These are phyloP conservation scores for Berberis thunbergii DNA, from an alignment of 164 flowering plant genomes.

Conservation along the genomic window DNA sequence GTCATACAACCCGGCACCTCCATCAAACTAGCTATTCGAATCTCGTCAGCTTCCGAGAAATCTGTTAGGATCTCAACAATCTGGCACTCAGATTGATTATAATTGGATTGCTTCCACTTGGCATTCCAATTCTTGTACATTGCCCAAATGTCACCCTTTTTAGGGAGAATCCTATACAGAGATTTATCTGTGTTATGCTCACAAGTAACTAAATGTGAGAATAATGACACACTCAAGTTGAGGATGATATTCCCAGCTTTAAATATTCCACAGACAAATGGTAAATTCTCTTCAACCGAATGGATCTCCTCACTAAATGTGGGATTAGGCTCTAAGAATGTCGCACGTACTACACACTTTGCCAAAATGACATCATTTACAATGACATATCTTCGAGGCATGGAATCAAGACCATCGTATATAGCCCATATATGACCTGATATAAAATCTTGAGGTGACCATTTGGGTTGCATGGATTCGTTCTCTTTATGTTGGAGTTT, in stretches of 20 bases:
- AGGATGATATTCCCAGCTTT: slow-evolving; percentile 10
- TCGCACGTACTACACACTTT: slow-evolving; percentile 19
- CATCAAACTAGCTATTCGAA: slow-evolving; percentile 17
- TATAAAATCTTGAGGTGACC: slow-evolving; percentile 21
- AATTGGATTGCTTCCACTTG: slow-evolving; percentile 30
- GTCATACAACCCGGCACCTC: slow-evolving; percentile 30
- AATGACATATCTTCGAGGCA: slow-evolving; percentile 36
- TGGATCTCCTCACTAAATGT: slow-evolving; percentile 16
- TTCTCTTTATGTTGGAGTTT: not conserved
- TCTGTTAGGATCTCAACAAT: slow-evolving; percentile 37
- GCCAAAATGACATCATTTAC: slow-evolving; percentile 26
- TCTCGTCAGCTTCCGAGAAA: slow-evolving; percentile 17
- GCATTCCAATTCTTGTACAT: slow-evolving; percentile 36
- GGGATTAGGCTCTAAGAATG: slow-evolving; percentile 32
- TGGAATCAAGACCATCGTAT: slow-evolving; percentile 26
- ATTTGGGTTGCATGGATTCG: slow-evolving; percentile 5
- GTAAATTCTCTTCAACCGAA: slow-evolving; percentile 24
- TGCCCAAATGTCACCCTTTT: slow-evolving; percentile 59
- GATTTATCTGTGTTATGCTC: slow-evolving; percentile 11
- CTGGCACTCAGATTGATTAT: slow-evolving; percentile 9
- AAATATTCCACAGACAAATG: slow-evolving; percentile 33
- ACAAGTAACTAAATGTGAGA: slow-evolving; percentile 31
- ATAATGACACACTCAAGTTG: slow-evolving; percentile 18
- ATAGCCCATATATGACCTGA: slow-evolving; percentile 44
- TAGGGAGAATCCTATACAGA: slow-evolving; percentile 30